Evolutionary conservation across 768 basidiomycete species (phyloP), one percentile per base, ranked within the genome.

Genomic region (Gymnopilus dilepis): DNA sequence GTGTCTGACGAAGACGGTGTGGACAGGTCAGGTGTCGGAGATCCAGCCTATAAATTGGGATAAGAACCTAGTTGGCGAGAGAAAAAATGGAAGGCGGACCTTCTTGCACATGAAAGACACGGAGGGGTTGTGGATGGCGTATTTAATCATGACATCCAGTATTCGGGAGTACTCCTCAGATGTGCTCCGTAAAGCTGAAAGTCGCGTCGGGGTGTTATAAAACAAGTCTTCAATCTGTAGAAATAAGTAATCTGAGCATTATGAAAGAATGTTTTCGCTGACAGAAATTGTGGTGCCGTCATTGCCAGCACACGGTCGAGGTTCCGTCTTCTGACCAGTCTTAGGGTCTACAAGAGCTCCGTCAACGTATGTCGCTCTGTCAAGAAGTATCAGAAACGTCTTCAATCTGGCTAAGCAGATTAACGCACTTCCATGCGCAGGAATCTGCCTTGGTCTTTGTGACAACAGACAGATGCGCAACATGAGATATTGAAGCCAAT

Each of bases 371-470:
- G 80, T 79, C 2, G 94, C 93, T 75, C 96, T 98, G 59, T 33
- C 62, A 4, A 56, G 13, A 30, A 40, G n/a, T 58, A 26, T 54
- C 13, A 26, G 37, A 42, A 19, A 22, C 50, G 1, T 22, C 11
- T 52, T 2, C 4, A 60, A 19, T 33, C 19, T n/a, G n/a, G n/a
- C n/a, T n/a, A n/a, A n/a, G n/a, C n/a, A n/a, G n/a, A n/a, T n/a
- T n/a, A n/a, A 77, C 95, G 73, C 71, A 97, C 97, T 90, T 97
- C 94, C 94, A 98, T 5, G 95, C 97, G 73, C 91, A 94, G 2
- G 81, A 75, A 40, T 95, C 94, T 0, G 78, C 69, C 70, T 86
- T 91, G 0, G 91, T 94, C 78, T 98, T 99, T 5, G 95, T 97
- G n/a, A 92, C 77, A 9, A 99, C 91, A 17, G 87, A 86, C 58